Base-by-base conservation (phyloP, 2,329 filamentous ascomycete genomes). In the Lachnellula suecica region DNA sequence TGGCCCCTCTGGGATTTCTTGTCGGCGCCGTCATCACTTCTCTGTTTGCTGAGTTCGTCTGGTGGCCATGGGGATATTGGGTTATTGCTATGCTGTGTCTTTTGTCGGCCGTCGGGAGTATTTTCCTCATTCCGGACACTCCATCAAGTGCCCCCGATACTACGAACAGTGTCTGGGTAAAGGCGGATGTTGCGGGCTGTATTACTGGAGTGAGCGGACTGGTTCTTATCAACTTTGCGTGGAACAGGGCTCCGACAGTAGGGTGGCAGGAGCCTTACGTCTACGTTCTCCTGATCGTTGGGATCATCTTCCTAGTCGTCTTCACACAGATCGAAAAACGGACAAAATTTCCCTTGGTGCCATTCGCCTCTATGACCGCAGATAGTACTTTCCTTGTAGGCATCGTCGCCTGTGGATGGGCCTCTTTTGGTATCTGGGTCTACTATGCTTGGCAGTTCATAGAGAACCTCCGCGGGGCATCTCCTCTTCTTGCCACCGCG, bases 281-380 rank as follows among this genome's bases (percentile, higher is more conserved):
- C 10, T 53, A 53, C 29, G 71, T 79, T 0, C 68, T 79, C 1
- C 70, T 89, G 0, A 77, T 87, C 34, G 54, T 85, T 2, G 83
- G 84, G 0, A 51, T 81, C 2, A 34, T 83, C 0, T 68, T 87
- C 2, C 66, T 84, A 2, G 69, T 66, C 0, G 60, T 74, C 1
- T 89, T 89, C 63, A 74, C 82, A 47, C 75, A 75, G 66, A 63
- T 79, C 52, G 74, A 84, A 61, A 56, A 72, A 47, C 66, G 74
- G 19, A 53, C 79, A 0, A 59, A 66, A 1, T 66, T 76, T 29
- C 84, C 84, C 0, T 71, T 88, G 0, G 71, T 89, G 9, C 84
- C 85, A 0, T 74, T 85, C 52, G 70, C 71, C 20, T 77, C 69
- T 45, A 70, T 77, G 49, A 75, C 68, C 54, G 72, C 63, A 1